These are phyloP conservation scores for Backusella macrospora DNA, from an alignment of 192 early-diverging fungal genomes.

Conservation along the genomic window DNA sequence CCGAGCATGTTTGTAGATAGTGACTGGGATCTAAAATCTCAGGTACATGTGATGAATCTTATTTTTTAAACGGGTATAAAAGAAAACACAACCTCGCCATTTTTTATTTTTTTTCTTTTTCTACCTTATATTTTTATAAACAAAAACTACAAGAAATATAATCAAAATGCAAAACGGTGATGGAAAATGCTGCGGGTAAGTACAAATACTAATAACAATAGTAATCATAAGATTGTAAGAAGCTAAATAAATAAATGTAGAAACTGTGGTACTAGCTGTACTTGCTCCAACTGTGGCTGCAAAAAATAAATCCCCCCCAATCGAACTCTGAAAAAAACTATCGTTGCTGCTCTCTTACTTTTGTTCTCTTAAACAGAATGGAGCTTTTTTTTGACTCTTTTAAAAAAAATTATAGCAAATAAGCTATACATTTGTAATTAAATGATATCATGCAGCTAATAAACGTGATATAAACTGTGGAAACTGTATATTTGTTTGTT, in stretches of 20 bases:
- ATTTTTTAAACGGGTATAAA: neutral
- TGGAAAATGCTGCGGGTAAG: slow-evolving; percentile 20
- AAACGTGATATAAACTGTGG: neutral
- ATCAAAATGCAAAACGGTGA: slow-evolving; percentile 22
- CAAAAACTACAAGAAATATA: neutral
- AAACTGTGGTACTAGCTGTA: slow-evolving; percentile 3
- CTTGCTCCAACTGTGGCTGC: slow-evolving; percentile 7
- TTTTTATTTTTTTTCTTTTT: neutral
- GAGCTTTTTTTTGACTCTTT: neutral
- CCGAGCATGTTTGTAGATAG: neutral
- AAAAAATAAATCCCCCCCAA: neutral
- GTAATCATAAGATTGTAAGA: neutral
- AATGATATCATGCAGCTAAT: neutral
- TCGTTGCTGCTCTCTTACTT: neutral
- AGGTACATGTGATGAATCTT: neutral
- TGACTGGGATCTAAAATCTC: neutral
- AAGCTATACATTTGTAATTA: neutral
- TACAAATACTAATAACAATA: neutral
- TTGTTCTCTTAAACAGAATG: neutral
- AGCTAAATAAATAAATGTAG: neutral
- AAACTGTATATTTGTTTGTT: slow-evolving; percentile 5
- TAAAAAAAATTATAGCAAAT: neutral
- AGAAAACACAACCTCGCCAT: neutral
- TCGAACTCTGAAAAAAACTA: neutral
- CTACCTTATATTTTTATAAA: neutral